Base-by-base conservation (phyloP, 768 basidiomycete species). In the Mycena rosella region DNA sequence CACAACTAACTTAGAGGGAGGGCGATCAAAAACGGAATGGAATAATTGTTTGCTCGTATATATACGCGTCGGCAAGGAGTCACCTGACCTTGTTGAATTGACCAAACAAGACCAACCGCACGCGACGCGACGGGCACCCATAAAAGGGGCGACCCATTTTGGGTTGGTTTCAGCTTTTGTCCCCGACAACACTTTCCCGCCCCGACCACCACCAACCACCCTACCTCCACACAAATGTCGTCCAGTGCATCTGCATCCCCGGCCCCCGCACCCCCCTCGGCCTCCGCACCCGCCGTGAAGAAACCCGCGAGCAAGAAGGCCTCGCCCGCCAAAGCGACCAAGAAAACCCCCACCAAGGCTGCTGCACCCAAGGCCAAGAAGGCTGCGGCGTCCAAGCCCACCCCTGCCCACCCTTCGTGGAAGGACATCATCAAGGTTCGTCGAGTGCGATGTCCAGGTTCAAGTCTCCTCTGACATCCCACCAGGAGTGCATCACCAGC, bases 401-500 rank as follows among this genome's bases (percentile, higher is more conserved):
- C 73, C 49, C 54, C 76, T 2, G 80, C 78, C 2, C 83, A 85
- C 65, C 87, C 87, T 9, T 78, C 84, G 2, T 89, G 87, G 87
- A 87, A 86, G 68, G 85, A 87, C 6, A 87, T 88, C 54, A 82
- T 89, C 74, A 84, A 77, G 68, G 87, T 86, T 57, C 34, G 80
- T 75, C 2, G 22, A 34, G n/a, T n/a, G n/a, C 27, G 13, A 8
- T 20, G 14, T 32, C 38, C 56, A 56, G 57, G 18, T 57, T 36
- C 15, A 7, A 27, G 30, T 32, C 22, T 26, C 15, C 9, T 49
- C 53, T 29, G 56, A 64, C 61, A 54, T 27, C 68, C 15, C 4
- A 40, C 29, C 26, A 95, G 93, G 93, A 94, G 79, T 92, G 91
- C 74, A 92, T 96, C 77, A 75, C 80, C 61, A 83, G 79, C 36